A percentile compares a stretch with the other conserved stretches of the same genome.
These are phyloP conservation scores for Xylariaceae sp. DNA, from an alignment of 2,329 filamentous ascomycete species.

Conservation along the genomic window DNA sequence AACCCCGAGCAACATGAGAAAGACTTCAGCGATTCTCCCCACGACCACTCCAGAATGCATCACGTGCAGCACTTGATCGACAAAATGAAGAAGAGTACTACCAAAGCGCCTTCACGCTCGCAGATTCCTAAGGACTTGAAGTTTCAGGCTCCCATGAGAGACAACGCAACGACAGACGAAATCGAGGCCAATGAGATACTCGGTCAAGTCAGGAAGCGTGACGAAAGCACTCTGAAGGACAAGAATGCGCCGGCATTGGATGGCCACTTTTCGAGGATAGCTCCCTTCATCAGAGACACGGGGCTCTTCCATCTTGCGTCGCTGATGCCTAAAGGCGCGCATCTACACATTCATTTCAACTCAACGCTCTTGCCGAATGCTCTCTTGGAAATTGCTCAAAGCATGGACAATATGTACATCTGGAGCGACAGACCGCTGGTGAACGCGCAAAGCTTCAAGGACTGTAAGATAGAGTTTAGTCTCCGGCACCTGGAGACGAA, in stretches of 20 bases:
- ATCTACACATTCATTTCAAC: slow-evolving; percentile 76
- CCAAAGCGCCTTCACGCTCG: background rate
- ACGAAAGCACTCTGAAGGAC: slow-evolving; percentile 8
- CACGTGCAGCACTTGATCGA: slow-evolving; percentile 9
- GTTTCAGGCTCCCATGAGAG: slow-evolving; percentile 17
- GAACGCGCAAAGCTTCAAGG: slow-evolving; percentile 37
- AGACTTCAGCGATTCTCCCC: slow-evolving; percentile 8
- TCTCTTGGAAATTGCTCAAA: slow-evolving; percentile 51
- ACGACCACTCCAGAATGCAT: slow-evolving; percentile 3
- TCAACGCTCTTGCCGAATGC: slow-evolving; percentile 61
- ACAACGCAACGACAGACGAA: slow-evolving; percentile 7
- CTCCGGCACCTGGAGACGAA: slow-evolving; percentile 27
- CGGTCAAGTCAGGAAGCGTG: slow-evolving; percentile 7
- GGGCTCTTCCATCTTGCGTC: slow-evolving; percentile 52
- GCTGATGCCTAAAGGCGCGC: slow-evolving; percentile 64
- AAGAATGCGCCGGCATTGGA: slow-evolving; percentile 25
- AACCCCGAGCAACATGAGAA: slow-evolving; percentile 20
- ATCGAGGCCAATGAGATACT: slow-evolving; percentile 5
- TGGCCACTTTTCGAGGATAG: slow-evolving; percentile 57
- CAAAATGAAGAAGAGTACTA: slow-evolving; percentile 11
- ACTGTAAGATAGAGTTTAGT: slow-evolving; percentile 60
- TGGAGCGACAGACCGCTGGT: slow-evolving; percentile 53
- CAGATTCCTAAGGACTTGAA: slow-evolving; percentile 3
- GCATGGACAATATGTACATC: slow-evolving; percentile 64
- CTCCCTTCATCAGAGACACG: slow-evolving; percentile 50